Conservation (phyloP, 2,329 filamentous ascomycete genomes). For the Neodidymelliopsis sp. region DNA sequence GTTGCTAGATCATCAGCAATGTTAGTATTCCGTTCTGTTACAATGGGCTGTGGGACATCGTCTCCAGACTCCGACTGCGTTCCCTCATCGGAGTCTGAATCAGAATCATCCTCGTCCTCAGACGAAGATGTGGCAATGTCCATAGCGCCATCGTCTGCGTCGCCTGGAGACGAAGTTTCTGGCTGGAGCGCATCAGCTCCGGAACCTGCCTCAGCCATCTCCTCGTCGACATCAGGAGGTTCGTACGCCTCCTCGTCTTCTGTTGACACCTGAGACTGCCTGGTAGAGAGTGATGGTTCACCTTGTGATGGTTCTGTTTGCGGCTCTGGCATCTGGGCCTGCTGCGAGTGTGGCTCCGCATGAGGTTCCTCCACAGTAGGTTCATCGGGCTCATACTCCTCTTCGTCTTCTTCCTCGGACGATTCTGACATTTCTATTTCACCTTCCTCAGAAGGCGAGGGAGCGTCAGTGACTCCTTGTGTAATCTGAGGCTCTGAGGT, state of each 20-base stretch:
- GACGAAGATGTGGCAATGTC: conserved; percentile 43
- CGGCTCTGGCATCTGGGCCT: conserved; percentile 10
- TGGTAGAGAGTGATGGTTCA: conserved; percentile 14
- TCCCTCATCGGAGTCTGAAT: conserved; percentile 29
- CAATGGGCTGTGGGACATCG: conserved; percentile 9
- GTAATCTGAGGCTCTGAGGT: conserved; percentile 8
- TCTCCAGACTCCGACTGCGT: conserved; percentile 23
- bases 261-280: conserved; percentile 23
- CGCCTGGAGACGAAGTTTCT: conserved; percentile 14
- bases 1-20: conserved; percentile 51
- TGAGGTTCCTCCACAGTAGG: conserved; percentile 2
- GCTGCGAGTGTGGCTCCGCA: conserved; percentile 7
- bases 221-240: conserved; percentile 39
- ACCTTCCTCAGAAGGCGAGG: conserved; percentile 40
- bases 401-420: conserved; percentile 34
- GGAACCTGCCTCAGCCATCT: conserved; percentile 17
- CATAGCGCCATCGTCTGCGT: conserved; percentile 44
- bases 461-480: conserved; percentile 1
- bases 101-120: conserved; percentile 35
- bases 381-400: conserved; percentile 46
- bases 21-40: conserved; percentile 20
- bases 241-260: conserved; percentile 44
- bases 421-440: conserved; percentile 48
- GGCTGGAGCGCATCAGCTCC: background rate
- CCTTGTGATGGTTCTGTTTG: conserved; percentile 14